Percentiles rank a stretch among this genome's conserved stretches.
Evolutionary conservation across 352 stramenopile species (phyloP).

Genomic region (Globisporangium sylvaticum): DNA sequence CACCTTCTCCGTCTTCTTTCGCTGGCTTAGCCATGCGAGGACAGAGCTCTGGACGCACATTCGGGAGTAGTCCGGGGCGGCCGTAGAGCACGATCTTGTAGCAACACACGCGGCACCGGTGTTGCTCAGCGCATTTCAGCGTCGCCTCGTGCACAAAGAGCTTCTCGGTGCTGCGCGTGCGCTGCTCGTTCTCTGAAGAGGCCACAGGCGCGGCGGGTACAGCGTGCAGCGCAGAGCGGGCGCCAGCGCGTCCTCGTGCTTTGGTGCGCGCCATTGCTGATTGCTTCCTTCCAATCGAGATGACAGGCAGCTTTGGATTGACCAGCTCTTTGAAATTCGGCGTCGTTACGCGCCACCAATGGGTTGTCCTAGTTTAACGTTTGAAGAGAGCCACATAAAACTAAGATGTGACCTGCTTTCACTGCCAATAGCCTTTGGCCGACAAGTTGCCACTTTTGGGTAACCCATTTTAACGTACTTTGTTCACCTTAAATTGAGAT

Average conservation of each 20-base stretch:
- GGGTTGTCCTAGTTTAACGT: neutral
- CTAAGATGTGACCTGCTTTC: neutral
- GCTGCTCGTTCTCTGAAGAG: conserved; percentile 1
- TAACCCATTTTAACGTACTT: neutral
- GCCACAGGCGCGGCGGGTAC: neutral
- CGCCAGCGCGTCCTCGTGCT: neutral
- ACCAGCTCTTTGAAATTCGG: no score
- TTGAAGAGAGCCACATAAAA: neutral
- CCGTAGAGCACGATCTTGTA: conserved; percentile 84
- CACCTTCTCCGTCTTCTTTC: neutral
- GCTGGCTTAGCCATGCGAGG: conserved; percentile 31
- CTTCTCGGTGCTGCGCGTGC: conserved; percentile 45
- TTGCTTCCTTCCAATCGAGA: neutral
- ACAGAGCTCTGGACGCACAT: conserved; percentile 77
- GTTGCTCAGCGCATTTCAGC: conserved; percentile 54
- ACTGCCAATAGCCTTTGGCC: neutral
- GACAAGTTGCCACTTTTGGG: no score
- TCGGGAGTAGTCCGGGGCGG: conserved; percentile 50
- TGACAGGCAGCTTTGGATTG: no score
- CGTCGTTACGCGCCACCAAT: neutral
- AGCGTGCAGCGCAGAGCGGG: neutral
- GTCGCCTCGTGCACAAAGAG: conserved; percentile 67
- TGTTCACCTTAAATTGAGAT: neutral
- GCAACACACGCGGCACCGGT: conserved; percentile 79
- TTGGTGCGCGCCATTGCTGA: neutral